Evolutionary conservation across 2,329 filamentous ascomycete genomes (phyloP).

Genomic region (Drechslerella coelobrocha): DNA sequence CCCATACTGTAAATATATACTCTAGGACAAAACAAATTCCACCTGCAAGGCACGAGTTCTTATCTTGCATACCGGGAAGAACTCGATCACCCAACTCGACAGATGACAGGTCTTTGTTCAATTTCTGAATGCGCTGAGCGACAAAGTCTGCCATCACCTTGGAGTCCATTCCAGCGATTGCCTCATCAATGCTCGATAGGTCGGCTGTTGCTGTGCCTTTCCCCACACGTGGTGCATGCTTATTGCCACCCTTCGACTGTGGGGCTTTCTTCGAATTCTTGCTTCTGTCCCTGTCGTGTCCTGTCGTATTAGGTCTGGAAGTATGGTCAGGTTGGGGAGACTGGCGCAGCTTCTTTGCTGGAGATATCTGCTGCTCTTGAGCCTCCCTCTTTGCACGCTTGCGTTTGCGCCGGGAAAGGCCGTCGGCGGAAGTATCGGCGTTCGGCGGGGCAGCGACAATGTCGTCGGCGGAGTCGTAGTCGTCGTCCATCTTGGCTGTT

Average conservation of each 20-base stretch:
- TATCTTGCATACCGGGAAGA: constrained; percentile 75
- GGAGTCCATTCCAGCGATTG: constrained; percentile 82
- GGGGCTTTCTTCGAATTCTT: constrained; percentile 48
- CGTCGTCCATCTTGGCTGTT: constrained; percentile 36
- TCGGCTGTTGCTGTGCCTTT: constrained; percentile 21
- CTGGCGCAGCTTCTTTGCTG: constrained; percentile 32
- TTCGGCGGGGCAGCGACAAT: constrained; percentile 28
- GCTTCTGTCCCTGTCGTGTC: constrained; percentile 51
- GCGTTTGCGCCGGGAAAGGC: constrained; percentile 39
- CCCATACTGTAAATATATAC: too few relatives aligned
- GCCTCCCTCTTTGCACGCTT: constrained; percentile 40
- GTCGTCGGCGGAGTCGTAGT: constrained; percentile 50
- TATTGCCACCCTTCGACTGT: constrained; percentile 38
- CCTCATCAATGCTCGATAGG: constrained; percentile 68
- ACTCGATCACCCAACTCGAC: constrained; percentile 85
- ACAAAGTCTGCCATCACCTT: constrained; percentile 84
- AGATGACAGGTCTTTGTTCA: constrained; percentile 78
- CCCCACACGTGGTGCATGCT: constrained; percentile 1
- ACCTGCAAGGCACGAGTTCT: too few relatives aligned
- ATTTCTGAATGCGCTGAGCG: constrained; percentile 76
- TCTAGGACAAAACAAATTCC: too few relatives aligned
- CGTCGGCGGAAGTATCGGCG: constrained; percentile 23
- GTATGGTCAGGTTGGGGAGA: constrained; percentile 23
- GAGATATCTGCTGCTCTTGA: constrained; percentile 1
- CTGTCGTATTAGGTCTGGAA: constrained; percentile 3